Base-by-base conservation (phyloP, 495 filamentous ascomycete genomes). In the Gamarada debralockiae region DNA sequence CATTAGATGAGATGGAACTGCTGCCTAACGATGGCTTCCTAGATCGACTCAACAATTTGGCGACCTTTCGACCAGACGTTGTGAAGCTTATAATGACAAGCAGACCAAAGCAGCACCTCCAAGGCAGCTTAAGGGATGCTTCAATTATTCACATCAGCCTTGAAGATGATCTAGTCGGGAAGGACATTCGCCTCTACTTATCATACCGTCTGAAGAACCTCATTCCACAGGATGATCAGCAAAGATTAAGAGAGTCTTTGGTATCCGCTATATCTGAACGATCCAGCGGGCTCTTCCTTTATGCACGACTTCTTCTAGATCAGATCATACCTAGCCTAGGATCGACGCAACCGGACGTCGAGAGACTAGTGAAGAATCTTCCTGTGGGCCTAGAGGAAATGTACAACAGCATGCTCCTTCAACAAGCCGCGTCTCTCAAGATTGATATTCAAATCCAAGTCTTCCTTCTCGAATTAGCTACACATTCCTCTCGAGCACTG, bases 401-500 rank as follows among this genome's bases (percentile, higher is more conserved):
- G 67, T 81, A 81, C 43, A 65, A 57, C 8, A 47, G 65, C 8
- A 56, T 81, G 6, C n/a, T 59, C 79, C 0, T 49, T 39, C 3
- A 70, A 77, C 13, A 73, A 79, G 43, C 57, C 69, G 6, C 34
- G 36, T 2, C 58, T 63, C 10, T 66, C 70, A 14, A 62, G 62
- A 21, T 59, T 75, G 0, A 15, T 64, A 72, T 5, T 50, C 73
- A 23, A n/a, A n/a, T n/a, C n/a, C 78, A 80, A 61, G 31, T 69
- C 3, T 55, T 67, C 1, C 62, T 82, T 14, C 56, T 82, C 2
- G 66, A 70, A 31, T 74, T 66, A 56, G 69, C 73, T 15, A 80
- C 73, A 0, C 76, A 79, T 55, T 63, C 76, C 2, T 67, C 64
- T 18, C 70, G 76, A 3, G 75, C 77, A 1, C 63, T 80, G 6